A percentile compares a stretch with the other conserved stretches of the same genome.
Conservation (phyloP, 805 yeast species). For the Candida fluviatilis region DNA sequence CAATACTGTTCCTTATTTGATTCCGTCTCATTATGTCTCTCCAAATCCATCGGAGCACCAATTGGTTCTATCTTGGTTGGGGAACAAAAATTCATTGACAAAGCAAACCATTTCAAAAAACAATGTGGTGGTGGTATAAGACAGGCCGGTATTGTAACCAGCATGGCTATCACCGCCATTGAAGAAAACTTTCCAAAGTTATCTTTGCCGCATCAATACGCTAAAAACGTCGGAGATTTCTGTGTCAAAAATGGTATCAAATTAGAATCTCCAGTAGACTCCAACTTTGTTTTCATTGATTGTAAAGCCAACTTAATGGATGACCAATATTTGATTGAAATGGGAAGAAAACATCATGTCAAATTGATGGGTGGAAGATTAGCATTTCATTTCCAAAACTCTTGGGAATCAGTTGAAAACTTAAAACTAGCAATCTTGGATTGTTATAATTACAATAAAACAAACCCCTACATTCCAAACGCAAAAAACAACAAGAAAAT, state of each 20-base stretch:
- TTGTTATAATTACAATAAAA: slow-evolving; percentile 49
- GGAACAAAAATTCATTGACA: slow-evolving; percentile 48
- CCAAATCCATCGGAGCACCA: slow-evolving; percentile 91
- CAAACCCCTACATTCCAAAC: slow-evolving; percentile 39
- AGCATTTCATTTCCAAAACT: slow-evolving; percentile 64
- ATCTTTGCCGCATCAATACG: slow-evolving; percentile 45
- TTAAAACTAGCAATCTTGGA: slow-evolving; percentile 52
- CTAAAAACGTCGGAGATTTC: slow-evolving; percentile 50
- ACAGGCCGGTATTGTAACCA: slow-evolving; percentile 77
- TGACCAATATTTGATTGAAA: slow-evolving; percentile 47
- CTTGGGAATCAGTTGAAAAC: slow-evolving; percentile 26
- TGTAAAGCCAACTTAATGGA: slow-evolving; percentile 49
- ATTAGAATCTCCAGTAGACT: slow-evolving; percentile 72
- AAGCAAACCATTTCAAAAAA: slow-evolving; percentile 82
- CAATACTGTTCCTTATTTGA: slow-evolving; percentile 79
- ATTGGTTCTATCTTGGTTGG: slow-evolving; percentile 88
- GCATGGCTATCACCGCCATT: slow-evolving; percentile 78
- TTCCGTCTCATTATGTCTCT: slow-evolving; percentile 83
- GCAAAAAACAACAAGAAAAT: slow-evolving; percentile 16
- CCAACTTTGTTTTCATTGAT: slow-evolving; percentile 81
- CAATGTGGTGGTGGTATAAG: slow-evolving; percentile 94
- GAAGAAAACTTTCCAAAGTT: slow-evolving; percentile 66
- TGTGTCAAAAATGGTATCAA: slow-evolving; percentile 51
- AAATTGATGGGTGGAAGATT: slow-evolving; percentile 69
- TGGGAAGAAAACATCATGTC: slow-evolving; percentile 57